Base-by-base conservation (phyloP, 371 early-diverging fungal species). In the Haplosporangium sp. region DNA sequence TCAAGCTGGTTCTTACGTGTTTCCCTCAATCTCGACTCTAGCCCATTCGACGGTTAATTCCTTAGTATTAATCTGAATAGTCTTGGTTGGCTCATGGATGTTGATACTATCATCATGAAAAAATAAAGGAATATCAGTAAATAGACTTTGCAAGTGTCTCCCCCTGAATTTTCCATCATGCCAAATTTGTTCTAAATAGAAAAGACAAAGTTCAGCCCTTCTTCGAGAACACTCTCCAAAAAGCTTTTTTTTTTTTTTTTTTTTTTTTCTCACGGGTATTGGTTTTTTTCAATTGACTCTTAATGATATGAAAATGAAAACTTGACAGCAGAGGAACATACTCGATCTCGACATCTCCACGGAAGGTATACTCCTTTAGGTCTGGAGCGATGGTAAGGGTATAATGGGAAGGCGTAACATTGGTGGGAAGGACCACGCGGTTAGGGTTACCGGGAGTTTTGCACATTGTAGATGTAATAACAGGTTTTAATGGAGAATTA, bases 381-480 rank as follows among this genome's bases (percentile, higher is more conserved):
- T 94, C 86, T 2, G 96, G 95, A n/a, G 85, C 87, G 56, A 96
- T 64, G 47, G 86, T 83, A 11, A 96, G 71, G 67, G 84, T 85
- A 83, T 96, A 96, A 84, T 96, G 94, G 39, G 85, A 65, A 27
- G 96, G 96, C 52, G 84, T 87, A 47, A 94, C 88, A 57, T 79
- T 87, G 35, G 84, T 85, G 13, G 96, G 96, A 58, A 96, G 84
- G 45, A 95, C 82, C 69, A 92, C 89, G 48, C 86, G 83, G 53
- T 79, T 74, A 2, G 76, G 69, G 19, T 79, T 76, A 42, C 76
- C 65, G 53, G 72, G 39, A 61, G 71, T 77, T 58, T 66, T 75
- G 76, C 76, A 75, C 76, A 76, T 76, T 62, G 35, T 67, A 40
- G 39, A 35, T 55, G 56, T 40, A 35, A 35, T 6, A 40, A 50